Base-by-base conservation (phyloP, 1,284 basidiomycete species). In the Spongispora temasekensis region DNA sequence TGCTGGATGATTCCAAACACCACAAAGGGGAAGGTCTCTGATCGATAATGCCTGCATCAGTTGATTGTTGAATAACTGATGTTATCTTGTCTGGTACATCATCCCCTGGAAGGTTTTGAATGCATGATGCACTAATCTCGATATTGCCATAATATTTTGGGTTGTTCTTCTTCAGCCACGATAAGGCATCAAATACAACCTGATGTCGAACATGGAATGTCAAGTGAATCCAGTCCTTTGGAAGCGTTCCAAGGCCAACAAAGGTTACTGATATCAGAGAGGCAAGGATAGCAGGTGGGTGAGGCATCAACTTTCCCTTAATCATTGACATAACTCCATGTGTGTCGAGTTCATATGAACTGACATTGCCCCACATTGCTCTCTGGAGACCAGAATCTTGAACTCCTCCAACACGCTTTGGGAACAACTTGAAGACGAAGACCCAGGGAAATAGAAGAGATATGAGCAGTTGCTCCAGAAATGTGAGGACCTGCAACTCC, bases 111-210 rank as follows among this genome's bases (percentile, higher is more conserved):
- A n/a, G n/a, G n/a, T n/a, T n/a, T n/a, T 32, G 7, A 32, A 32
- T 32, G 32, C 12, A 12, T 7, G 32, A 12, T 32, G 32, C 32
- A 32, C 32, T 32, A 30, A 80, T 75, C 2, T 65, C 54, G 9
- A 79, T 71, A 37, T 74, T 67, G 1, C 60, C 59, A 55, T 59
- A 62, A 55, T 78, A 80, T 4, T 71, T 61, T 0, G 67, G 64
- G 62, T 80, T 79, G 60, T 78, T 69, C 2, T 23, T 40, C 53
- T 77, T 76, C 46, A 80, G 51, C 75, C 76, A 78, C 0, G 13
- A 0, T 0, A 78, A 58, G 0, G 77, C 76, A 0, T 62, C 58
- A 1, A 15, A 31, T 0, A 78, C 66, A 3, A 58, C 50, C 0
- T 58, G 8, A 3, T 75, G 52, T 1, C 69, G 56, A 0, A 78